Evolutionary conservation across 2,329 filamentous ascomycete genomes (phyloP).

Genomic region (Colletotrichum cereale): DNA sequence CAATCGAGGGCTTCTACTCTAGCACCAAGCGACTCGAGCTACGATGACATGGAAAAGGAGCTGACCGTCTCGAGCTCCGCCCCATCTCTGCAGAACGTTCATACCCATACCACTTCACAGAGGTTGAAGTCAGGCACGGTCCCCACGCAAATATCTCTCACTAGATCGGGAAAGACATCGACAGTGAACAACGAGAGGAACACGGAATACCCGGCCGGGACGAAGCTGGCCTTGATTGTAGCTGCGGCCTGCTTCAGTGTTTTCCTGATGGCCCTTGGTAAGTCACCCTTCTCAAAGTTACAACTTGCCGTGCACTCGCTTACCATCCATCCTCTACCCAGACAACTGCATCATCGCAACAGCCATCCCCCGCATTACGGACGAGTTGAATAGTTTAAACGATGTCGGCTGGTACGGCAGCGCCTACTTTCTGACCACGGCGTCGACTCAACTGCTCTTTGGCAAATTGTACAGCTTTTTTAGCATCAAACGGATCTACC

Average conservation of each 20-base stretch:
- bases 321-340: slow-evolving; percentile 22
- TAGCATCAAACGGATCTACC: slow-evolving; percentile 56
- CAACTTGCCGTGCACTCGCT: not conserved
- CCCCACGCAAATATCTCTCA: not conserved
- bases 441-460: slow-evolving; percentile 55
- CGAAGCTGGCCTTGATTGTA: slow-evolving; percentile 51
- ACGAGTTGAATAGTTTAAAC: slow-evolving; percentile 56
- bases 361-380: slow-evolving; percentile 58
- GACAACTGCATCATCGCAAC: slow-evolving; percentile 58
- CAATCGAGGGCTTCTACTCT: slow-evolving; percentile 14
- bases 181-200: not conserved
- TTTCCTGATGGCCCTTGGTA: slow-evolving; percentile 57
- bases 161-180: not conserved
- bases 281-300: not conserved
- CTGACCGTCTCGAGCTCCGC: slow-evolving; percentile 14
- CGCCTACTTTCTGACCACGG: slow-evolving; percentile 57
- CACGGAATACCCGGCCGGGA: slow-evolving; percentile 25
- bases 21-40: slow-evolving; percentile 23
- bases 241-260: slow-evolving; percentile 54
- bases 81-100: slow-evolving; percentile 15
- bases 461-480: slow-evolving; percentile 61
- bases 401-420: slow-evolving; percentile 65
- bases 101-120: not conserved
- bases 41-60: slow-evolving; percentile 33
- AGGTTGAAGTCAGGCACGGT: not conserved